phyloP scores from a whole-genome alignment of 768 basidiomycete species.

The Termitomyces sp. region DNA sequence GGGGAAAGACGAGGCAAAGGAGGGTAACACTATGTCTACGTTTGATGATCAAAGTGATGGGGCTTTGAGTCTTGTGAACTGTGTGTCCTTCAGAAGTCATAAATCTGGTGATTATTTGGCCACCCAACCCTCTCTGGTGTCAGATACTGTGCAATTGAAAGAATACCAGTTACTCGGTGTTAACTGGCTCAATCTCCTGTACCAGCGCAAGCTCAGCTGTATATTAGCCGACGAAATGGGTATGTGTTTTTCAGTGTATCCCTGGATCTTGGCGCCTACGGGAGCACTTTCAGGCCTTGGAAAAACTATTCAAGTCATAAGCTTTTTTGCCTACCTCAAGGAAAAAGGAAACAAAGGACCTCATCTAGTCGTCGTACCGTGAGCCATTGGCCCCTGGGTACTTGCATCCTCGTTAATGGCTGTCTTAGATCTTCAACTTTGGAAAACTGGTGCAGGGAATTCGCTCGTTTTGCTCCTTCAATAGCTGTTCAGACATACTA shows the following conservation, averaged over 20 bases:
- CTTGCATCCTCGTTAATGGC: slow-evolving; percentile 4
- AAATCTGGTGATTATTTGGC: slow-evolving; percentile 63
- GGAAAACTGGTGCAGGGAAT: slow-evolving; percentile 99
- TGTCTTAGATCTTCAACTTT: slow-evolving; percentile 79
- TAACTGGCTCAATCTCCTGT: slow-evolving; percentile 93
- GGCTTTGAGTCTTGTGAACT: slow-evolving; percentile 49
- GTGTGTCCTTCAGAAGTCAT: slow-evolving; percentile 33
- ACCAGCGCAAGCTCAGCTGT: slow-evolving; percentile 76
- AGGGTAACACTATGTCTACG: slow-evolving; percentile 20
- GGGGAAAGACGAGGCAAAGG: slow-evolving; percentile 36
- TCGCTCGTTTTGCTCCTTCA: slow-evolving; percentile 81
- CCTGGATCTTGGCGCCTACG: neutral
- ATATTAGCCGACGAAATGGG: slow-evolving; percentile 99
- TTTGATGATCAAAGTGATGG: slow-evolving; percentile 51
- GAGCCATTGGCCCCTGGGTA: slow-evolving; percentile 27
- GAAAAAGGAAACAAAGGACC: slow-evolving; percentile 76
- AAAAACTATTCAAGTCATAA: slow-evolving; percentile 98
- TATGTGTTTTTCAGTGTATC: slow-evolving; percentile 29
- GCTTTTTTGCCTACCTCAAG: slow-evolving; percentile 88
- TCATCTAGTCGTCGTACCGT: slow-evolving; percentile 95
- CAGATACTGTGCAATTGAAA: slow-evolving; percentile 73
- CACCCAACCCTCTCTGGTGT: slow-evolving; percentile 65
- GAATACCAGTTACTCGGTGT: slow-evolving; percentile 97
- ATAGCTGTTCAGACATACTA: slow-evolving; percentile 91
- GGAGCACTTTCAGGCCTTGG: slow-evolving; percentile 71